These are phyloP conservation scores for Gentiana straminea DNA, from an alignment of 257 asterid genomes.

Conservation along the genomic window DNA sequence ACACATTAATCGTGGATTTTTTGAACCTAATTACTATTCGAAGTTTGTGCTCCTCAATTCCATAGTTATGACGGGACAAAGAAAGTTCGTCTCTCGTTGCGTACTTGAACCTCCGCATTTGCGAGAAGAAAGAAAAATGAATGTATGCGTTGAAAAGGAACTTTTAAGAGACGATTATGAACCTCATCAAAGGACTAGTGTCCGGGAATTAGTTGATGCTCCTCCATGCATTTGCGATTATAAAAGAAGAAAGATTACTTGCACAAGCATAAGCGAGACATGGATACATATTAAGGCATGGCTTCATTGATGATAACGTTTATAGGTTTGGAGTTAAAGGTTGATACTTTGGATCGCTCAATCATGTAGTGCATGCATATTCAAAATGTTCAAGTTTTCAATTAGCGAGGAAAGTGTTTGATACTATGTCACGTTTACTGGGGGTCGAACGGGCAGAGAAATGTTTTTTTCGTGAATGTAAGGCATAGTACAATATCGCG, in stretches of 20 bases:
- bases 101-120: too few species aligned
- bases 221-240: constrained; percentile 37
- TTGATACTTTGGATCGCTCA: constrained; percentile 36
- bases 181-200: constrained; percentile 16
- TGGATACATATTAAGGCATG: constrained; percentile 29
- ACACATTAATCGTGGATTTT: too few species aligned
- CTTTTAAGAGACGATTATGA: constrained; percentile 11
- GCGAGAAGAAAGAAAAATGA: constrained; percentile 11
- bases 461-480: constrained; percentile 44
- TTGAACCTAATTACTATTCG: too few species aligned
- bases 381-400: constrained; percentile 37
- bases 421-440: constrained; percentile 21
- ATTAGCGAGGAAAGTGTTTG: constrained; percentile 25
- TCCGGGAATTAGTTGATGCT: constrained; percentile 32
- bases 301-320: constrained; percentile 17
- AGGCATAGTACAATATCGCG: too few species aligned
- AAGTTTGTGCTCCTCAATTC: too few species aligned
- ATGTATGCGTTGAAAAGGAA: constrained; percentile 7
- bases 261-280: constrained; percentile 25
- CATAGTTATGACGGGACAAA: not conserved
- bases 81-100: constrained; percentile 12
- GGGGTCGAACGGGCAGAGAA: too few species aligned
- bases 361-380: constrained; percentile 44
- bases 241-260: constrained; percentile 18
- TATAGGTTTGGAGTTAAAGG: too few species aligned